phyloP scores from a whole-genome alignment of 371 early-diverging fungal genomes.

The Apophysomyces ossiformis region DNA sequence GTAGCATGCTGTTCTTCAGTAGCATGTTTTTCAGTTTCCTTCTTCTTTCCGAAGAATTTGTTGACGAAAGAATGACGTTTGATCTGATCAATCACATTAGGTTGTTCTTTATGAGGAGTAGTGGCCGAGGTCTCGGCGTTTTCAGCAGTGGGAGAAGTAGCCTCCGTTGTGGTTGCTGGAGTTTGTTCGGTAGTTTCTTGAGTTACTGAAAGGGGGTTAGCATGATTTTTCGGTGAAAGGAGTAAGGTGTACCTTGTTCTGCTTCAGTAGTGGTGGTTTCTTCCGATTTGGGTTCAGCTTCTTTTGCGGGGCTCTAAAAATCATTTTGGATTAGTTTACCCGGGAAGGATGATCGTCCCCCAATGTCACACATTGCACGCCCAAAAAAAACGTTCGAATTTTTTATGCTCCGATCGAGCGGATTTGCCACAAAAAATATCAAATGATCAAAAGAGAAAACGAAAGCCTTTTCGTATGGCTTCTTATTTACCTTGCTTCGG shows the following conservation, averaged over 20 bases:
- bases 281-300: constrained; percentile 1
- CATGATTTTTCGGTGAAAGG: constrained; percentile 4
- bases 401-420: constrained; percentile 8
- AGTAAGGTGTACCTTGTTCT: constrained; percentile 2
- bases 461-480: background rate
- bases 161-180: too few species aligned
- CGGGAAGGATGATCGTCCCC: constrained; percentile 14
- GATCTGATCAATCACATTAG: constrained; percentile 40
- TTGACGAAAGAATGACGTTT: constrained; percentile 42
- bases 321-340: background rate
- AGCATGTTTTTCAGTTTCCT: constrained; percentile 23
- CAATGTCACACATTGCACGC: background rate
- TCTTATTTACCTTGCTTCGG: constrained; percentile 29
- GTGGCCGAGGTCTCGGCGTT: constrained; percentile 13
- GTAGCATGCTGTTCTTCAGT: constrained; percentile 19
- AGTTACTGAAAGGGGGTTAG: constrained; percentile 4
- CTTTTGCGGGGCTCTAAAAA: constrained; percentile 15
- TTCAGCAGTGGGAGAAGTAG: background rate
- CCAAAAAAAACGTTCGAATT: background rate
- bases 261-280: constrained; percentile 14
- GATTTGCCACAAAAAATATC: constrained; percentile 7
- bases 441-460: constrained; percentile 10
- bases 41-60: constrained; percentile 45
- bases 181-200: constrained; percentile 15
- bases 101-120: constrained; percentile 28